Evolutionary conservation across 2,329 filamentous ascomycete genomes (phyloP).

Genomic region (Chrysoporthe puriensis): DNA sequence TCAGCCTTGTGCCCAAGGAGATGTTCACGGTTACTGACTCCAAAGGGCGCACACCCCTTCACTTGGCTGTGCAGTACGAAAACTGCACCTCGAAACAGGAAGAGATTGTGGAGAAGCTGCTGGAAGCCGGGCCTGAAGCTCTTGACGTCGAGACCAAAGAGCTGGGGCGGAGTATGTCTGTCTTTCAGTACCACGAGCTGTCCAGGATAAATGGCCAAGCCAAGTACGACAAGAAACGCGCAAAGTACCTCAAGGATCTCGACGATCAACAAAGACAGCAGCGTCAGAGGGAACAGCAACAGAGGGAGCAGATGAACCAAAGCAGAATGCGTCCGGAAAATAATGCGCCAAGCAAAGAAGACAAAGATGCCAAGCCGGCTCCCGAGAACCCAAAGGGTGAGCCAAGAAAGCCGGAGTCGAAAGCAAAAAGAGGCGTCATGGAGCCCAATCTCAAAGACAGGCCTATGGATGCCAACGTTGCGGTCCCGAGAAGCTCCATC

Average conservation of each 20-base stretch:
- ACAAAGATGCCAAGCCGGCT: not conserved
- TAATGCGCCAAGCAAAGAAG: not conserved
- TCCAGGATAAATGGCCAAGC: not conserved
- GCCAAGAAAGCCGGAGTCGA: not conserved
- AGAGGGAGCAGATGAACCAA: not conserved
- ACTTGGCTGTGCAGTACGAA: slow-evolving; percentile 7
- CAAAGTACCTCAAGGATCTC: not conserved
- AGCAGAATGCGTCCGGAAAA: not conserved
- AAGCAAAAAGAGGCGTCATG: not conserved
- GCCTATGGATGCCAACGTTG: slow-evolving; percentile 1
- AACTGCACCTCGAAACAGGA: not conserved
- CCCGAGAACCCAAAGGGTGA: not conserved
- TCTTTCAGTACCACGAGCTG: not conserved
- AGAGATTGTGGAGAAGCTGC: slow-evolving; percentile 1
- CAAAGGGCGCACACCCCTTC: slow-evolving; percentile 11
- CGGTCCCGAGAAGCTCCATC: not conserved
- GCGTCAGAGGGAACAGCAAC: not conserved
- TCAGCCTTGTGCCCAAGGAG: not conserved
- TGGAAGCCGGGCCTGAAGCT: not conserved
- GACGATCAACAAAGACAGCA: slow-evolving; percentile 5
- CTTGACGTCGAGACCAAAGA: not conserved
- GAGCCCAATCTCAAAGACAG: not conserved
- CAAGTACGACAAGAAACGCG: not conserved
- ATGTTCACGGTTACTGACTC: slow-evolving; percentile 10
- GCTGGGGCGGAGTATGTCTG: not conserved